Conservation (phyloP, 225 moss, liverwort and hornwort genomes). For the Rhytidiadelphus loreus region DNA sequence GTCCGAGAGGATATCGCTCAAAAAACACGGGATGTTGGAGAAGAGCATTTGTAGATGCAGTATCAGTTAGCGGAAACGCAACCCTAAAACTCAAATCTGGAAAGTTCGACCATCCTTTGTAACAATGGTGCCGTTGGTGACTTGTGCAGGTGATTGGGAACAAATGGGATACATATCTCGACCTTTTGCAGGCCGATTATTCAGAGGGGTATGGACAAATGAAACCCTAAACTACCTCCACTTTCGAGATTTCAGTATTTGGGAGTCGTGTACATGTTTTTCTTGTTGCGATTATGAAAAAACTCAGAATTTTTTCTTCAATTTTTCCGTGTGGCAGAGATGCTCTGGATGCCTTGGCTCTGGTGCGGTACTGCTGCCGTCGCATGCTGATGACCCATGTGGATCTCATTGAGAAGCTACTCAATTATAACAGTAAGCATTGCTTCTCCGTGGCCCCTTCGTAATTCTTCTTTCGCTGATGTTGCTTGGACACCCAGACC, state of each 20-base stretch:
- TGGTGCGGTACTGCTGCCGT: slow-evolving; percentile 92
- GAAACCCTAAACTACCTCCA: background rate
- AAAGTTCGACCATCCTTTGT: background rate
- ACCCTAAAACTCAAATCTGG: background rate
- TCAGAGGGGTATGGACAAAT: slow-evolving; percentile 59
- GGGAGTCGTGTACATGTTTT: background rate
- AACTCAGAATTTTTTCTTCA: background rate
- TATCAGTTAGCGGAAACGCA: no score
- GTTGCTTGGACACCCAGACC: background rate
- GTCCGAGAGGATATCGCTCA: background rate
- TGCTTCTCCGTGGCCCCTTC: background rate
- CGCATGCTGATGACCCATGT: slow-evolving; percentile 99
- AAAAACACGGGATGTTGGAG: background rate
- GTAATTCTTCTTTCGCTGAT: background rate
- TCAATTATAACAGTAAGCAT: slow-evolving; percentile 82
- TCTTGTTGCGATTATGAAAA: background rate
- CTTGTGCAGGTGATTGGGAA: slow-evolving; percentile 79
- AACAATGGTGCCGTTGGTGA: background rate
- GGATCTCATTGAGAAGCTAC: slow-evolving; percentile 93
- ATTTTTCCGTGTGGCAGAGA: slow-evolving; percentile 23
- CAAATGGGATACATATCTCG: slow-evolving; percentile 92
- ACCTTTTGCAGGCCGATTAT: slow-evolving; percentile 91
- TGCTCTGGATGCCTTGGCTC: slow-evolving; percentile 75
- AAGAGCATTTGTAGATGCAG: background rate
- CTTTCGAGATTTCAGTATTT: background rate